Base-by-base conservation (phyloP, 305 asterid species). In the Coffea humblotiana region DNA sequence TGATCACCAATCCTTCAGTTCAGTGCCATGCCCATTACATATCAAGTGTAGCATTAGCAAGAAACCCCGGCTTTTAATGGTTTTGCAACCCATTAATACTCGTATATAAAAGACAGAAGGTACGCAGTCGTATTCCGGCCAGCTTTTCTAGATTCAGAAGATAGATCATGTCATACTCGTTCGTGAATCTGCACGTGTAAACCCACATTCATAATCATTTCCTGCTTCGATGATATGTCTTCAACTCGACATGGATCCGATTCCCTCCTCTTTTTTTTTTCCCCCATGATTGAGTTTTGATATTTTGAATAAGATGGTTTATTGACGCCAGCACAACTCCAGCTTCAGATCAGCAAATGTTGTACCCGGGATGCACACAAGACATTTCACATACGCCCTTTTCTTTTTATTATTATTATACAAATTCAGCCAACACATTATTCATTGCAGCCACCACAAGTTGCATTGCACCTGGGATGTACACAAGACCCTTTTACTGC, bases 61-160 rank as follows among this genome's bases (percentile, higher is more conserved):
- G 43, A 47, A 19, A 4, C 29, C 13, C 23, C n/a, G 5, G 15
- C 25, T n/a, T 63, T n/a, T 3, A n/a, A 32, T 14, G 37, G n/a
- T 29, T 35, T 58, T 25, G 6, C 35, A 13, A 27, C 19, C 48
- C 43, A n/a, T 75, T 23, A 43, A 43, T 75, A 10, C 47, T 3
- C 0, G 15, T 40, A 3, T 40, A 40, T 40, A 40, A 40, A 32
- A 48, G 18, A 37, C 18, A 67, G 45, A 75, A n/a, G 79, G 79
- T 75, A n/a, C 16, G 58, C 37, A 75, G 78, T 60, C 78, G 16
- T 25, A 60, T 25, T 75, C 78, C 43, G 64, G 70, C 78, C 78
- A 75, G 78, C 78, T 40, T 23, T 12, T 32, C 32, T 60, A 47
- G 37, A 32, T 29, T 11, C 48, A 32, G 45, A 66, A 4, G 48